Evolutionary conservation across 441 rosid species (phyloP), one percentile per base, ranked within the genome.

Genomic region (Lepidium campestre): DNA sequence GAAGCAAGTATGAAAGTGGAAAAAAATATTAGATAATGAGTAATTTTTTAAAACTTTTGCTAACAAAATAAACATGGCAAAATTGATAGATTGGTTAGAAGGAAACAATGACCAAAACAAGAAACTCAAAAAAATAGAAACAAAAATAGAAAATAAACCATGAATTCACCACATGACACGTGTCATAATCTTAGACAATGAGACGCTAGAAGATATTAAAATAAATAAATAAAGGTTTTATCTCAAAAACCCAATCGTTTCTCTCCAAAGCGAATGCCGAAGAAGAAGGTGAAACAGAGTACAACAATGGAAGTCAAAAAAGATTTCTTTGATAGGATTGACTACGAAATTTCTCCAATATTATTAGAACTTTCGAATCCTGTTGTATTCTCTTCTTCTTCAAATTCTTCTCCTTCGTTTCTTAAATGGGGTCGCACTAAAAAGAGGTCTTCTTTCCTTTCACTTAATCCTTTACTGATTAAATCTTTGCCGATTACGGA

Each of bases 351-450:
- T 52, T 35, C 76, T 52, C 35, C 72, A 11, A 53, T 59, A 36
- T 59, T 72, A 35, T 52, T 72, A 17, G 20, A 65, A 48, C 72
- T 72, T 67, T 58, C 76, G 9, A 27, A 72, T 12, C 72, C 71
- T 2, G 57, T 59, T 12, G 25, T 58, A 4, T 66, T 66, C 57
- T 53, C 72, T 52, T 44, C 55, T 14, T 27, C 31, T 27, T n/a
- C n/a, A n/a, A 56, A 65, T 14, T 14, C 27, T 20, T 14, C 27
- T 57, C 56, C 40, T 22, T 22, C 18, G 5, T 2, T 52, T 1
- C 76, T 12, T 52, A 65, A 59, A 59, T 72, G 76, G 72, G 72
- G 67, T 42, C 72, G 42, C 13, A 72, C 71, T 50, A 42, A 29
- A 11, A 72, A 59, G 57, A 59, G 76, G 61, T 35, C 71, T 3